Evolutionary conservation across 2,329 filamentous ascomycete genomes (phyloP).

Genomic region (Fusarium siculi): DNA sequence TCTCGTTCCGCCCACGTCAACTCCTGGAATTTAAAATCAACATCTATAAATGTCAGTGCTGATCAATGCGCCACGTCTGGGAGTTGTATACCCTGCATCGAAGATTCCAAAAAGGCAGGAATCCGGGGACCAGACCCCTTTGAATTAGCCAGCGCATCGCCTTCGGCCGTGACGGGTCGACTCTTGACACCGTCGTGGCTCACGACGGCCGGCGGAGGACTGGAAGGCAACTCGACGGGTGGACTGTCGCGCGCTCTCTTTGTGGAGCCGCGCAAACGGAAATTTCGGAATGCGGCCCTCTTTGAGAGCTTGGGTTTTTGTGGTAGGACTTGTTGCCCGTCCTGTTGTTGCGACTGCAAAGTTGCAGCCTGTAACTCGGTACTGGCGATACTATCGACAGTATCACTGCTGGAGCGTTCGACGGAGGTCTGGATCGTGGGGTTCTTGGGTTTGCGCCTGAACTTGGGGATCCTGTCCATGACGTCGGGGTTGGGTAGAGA

Average conservation of each 20-base stretch:
- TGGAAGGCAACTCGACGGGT: slow-evolving; percentile 46
- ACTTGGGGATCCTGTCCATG: slow-evolving; percentile 57
- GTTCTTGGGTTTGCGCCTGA: slow-evolving; percentile 57
- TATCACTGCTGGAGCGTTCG: slow-evolving; percentile 47
- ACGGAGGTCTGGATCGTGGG: slow-evolving; percentile 56
- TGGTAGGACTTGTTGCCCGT: slow-evolving; percentile 18
- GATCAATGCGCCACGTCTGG: background rate
- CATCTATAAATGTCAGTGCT: slow-evolving; percentile 51
- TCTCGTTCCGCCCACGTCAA: slow-evolving; percentile 64
- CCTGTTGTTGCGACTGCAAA: slow-evolving; percentile 36
- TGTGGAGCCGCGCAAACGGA: slow-evolving; percentile 57
- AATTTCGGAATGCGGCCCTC: slow-evolving; percentile 56
- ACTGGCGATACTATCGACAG: slow-evolving; percentile 44
- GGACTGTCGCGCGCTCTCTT: slow-evolving; percentile 60
- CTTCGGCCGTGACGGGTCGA: slow-evolving; percentile 36
- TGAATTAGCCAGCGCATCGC: slow-evolving; percentile 27
- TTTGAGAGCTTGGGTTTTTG: slow-evolving; percentile 45
- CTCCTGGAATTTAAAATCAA: slow-evolving; percentile 63
- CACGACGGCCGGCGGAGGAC: slow-evolving; percentile 49
- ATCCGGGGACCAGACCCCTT: slow-evolving; percentile 40
- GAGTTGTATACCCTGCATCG: slow-evolving; percentile 49
- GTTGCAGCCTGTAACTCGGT: slow-evolving; percentile 40
- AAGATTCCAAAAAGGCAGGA: slow-evolving; percentile 53
- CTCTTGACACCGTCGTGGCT: slow-evolving; percentile 50
- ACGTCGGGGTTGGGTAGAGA: slow-evolving; percentile 18